Evolutionary conservation across 1,284 basidiomycete species (phyloP).

Genomic region (Cutaneotrichosporon sp.): DNA sequence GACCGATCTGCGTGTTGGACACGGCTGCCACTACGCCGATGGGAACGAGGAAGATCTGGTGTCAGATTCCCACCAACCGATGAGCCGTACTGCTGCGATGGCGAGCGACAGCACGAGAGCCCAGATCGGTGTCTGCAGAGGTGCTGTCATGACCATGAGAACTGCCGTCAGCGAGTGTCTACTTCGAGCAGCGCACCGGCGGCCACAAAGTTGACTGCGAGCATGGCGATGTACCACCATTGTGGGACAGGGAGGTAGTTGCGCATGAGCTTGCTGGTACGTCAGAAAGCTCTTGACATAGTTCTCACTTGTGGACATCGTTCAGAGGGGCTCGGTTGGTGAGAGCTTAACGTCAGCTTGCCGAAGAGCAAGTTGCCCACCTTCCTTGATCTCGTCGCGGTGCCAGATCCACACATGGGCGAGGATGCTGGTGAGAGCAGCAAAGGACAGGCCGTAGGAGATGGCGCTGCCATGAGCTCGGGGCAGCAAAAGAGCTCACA

Average conservation of each 20-base stretch:
- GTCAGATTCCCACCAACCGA: constrained; percentile 19
- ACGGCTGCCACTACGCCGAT: constrained; percentile 58
- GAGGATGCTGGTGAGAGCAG: constrained; percentile 56
- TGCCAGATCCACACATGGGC: constrained; percentile 59
- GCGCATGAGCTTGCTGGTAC: constrained; percentile 48
- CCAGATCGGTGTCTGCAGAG: constrained; percentile 58
- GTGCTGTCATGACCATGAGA: constrained; percentile 55
- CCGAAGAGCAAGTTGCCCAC: constrained; percentile 18
- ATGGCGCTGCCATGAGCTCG: constrained; percentile 37
- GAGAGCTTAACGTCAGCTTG: constrained; percentile 40
- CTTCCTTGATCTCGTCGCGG: constrained; percentile 55
- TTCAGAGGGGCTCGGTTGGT: constrained; percentile 42
- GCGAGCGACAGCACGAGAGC: constrained; percentile 55
- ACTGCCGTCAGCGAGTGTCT: too few relatives aligned
- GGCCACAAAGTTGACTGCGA: constrained; percentile 46
- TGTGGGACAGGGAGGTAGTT: constrained; percentile 48
- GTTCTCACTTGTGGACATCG: constrained; percentile 51
- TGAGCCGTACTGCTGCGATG: constrained; percentile 50
- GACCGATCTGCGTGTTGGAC: constrained; percentile 56
- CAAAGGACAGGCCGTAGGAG: constrained; percentile 56
- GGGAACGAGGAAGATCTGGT: constrained; percentile 49
- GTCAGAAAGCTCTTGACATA: constrained; percentile 5
- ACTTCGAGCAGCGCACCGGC: constrained; percentile 44
- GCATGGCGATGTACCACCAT: constrained; percentile 49
- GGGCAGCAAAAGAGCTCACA: constrained; percentile 37